Evolutionary conservation across 108 stramenopile species (phyloP), one percentile per base, ranked within the genome.

Genomic region (Cyclostephanos invisitatus): DNA sequence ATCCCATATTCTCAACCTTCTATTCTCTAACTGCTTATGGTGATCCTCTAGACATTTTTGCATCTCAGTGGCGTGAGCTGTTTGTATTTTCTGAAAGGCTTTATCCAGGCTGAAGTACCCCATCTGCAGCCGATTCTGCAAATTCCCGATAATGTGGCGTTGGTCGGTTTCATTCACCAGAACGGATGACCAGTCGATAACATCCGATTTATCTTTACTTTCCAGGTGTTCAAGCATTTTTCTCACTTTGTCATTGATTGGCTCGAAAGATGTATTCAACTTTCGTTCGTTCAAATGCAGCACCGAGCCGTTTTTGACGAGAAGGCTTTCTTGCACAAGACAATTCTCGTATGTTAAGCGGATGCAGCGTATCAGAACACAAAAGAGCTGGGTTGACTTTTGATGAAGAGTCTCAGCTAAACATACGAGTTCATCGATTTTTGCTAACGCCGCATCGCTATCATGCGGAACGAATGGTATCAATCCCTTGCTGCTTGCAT

Each of bases 101-200:
- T 75, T 81, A 47, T 62, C 54, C 14, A 81, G 68, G 44, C 74
- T 74, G 59, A 75, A 75, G 53, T 74, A 70, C n/a, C 74, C 80
- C 69, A 81, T 62, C 28, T 75, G 74, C 40, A 74, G 64, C 8
- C 80, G 49, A 47, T 81, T 81, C 62, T 75, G 74, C 20, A 81
- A 53, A 67, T 74, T 81, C 2, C 70, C 69, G 4, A 81, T 24
- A 21, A 81, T 60, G 24, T 72, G 74, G 18, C 70, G 56, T 67
- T 60, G 80, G 69, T 75, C 73, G 46, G 58, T 66, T 21, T 75
- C 80, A 46, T 75, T 27, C 3, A 42, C 20, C 5, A 81, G 51
- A 9, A 65, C 35, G 18, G 74, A 71, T 50, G 36, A 32, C 80
- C 80, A 81, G 7, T 81, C 70, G 27, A 81, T 75, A 29, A 46